Conservation (phyloP, 257 asterid species). For the Plectranthus barbatus region DNA sequence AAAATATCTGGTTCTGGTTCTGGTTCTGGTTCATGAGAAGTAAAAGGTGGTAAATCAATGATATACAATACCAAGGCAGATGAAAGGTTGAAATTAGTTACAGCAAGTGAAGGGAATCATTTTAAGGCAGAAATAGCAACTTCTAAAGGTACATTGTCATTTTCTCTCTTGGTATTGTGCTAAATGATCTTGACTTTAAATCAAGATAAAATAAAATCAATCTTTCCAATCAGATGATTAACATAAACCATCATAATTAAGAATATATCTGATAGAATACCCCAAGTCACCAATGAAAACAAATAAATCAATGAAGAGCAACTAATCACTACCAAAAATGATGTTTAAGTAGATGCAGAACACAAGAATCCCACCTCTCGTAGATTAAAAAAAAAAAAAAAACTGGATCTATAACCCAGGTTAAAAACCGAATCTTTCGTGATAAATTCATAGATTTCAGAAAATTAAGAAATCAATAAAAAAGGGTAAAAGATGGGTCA, state of each 20-base stretch:
- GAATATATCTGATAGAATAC: constrained; percentile 2
- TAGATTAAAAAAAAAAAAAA: neutral
- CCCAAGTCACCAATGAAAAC: neutral
- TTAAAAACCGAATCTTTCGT: constrained; percentile 6
- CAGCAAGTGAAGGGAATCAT: neutral
- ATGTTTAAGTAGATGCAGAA: neutral
- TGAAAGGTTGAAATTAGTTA: neutral
- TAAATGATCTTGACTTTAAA: too few relatives aligned
- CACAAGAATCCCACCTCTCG: neutral
- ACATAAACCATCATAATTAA: constrained; percentile 4
- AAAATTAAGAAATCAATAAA: neutral
- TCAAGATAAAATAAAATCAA: too few relatives aligned
- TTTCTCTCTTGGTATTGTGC: neutral
- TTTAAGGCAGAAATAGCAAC: constrained; percentile 5
- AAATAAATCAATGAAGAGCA: constrained; percentile 6
- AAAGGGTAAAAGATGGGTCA: neutral
- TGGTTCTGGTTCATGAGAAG: neutral
- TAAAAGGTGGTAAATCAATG: neutral
- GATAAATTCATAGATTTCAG: neutral
- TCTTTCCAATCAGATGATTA: constrained; percentile 6
- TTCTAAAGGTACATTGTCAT: constrained; percentile 12
- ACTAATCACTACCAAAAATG: neutral
- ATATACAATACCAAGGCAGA: neutral
- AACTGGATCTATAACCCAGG: constrained; percentile 10
- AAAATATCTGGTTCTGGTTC: too few relatives aligned